Percentiles rank a stretch among this genome's conserved stretches.
These are phyloP conservation scores for Zopfia rhizophila DNA, from an alignment of 2,329 filamentous ascomycete species.

Conservation along the genomic window DNA sequence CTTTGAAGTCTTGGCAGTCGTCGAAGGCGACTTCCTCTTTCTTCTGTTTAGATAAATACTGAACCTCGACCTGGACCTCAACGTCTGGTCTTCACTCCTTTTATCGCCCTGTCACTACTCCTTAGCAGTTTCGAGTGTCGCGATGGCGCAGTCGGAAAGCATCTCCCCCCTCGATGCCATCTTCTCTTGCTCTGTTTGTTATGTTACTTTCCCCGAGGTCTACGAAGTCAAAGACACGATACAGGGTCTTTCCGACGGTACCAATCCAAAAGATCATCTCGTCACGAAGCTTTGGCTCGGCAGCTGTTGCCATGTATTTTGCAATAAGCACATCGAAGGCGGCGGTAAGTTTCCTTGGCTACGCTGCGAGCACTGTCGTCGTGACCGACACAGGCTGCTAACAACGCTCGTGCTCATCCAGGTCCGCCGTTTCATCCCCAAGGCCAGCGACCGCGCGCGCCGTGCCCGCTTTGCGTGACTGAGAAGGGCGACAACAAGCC, in stretches of 20 bases:
- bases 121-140: conserved; percentile 6
- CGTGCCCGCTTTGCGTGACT: conserved; percentile 57
- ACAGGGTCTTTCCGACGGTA: conserved; percentile 50
- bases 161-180: conserved; percentile 54
- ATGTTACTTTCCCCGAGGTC: conserved; percentile 56
- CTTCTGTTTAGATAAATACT: conserved; percentile 7
- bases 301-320: conserved; percentile 61
- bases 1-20: conserved; percentile 30
- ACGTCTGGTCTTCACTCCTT: background rate
- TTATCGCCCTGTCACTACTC: background rate
- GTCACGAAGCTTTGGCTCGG: conserved; percentile 60
- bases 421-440: conserved; percentile 59
- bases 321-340: conserved; percentile 59
- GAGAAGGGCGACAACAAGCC: conserved; percentile 46
- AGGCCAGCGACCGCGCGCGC: conserved; percentile 52
- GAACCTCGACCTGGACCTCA: conserved; percentile 11
- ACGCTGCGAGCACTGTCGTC: no score
- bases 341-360: conserved; percentile 53
- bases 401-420: conserved; percentile 26
- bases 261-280: conserved; percentile 48
- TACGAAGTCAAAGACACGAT: conserved; percentile 53
- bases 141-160: conserved; percentile 17
- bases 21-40: conserved; percentile 25
- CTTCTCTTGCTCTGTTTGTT: conserved; percentile 61
- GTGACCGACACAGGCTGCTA: no score